Evolutionary conservation across 139 green algal genomes (phyloP), one percentile per base, ranked within the genome.

Genomic region (Coccomyxa sp.): DNA sequence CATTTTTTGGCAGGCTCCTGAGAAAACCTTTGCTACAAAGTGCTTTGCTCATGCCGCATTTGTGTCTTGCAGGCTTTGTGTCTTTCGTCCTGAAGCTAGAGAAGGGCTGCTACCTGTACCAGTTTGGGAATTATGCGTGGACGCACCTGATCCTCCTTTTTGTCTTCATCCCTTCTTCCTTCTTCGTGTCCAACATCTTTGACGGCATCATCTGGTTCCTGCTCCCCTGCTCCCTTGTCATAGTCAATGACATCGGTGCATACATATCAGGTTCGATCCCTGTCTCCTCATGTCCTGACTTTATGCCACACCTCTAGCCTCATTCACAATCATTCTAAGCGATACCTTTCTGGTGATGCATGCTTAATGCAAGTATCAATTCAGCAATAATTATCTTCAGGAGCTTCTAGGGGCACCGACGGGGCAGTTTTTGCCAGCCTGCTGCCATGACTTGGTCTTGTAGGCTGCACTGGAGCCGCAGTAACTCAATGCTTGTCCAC

Each of bases 101-200:
- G 87, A 95, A 94, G 85, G 90, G 94, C 57, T 88, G 92, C 83
- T 98, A 98, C 90, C 83, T 94, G 78, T 96, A 98, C 88, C 97
- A 99, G 87, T 99, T 99, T 91, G 90, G 90, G 77, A 96, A 99
- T 89, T 99, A 96, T 83, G 97, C 96, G 13, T 99, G 97, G 97
- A 98, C 95, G 67, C 97, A 99, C 91, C 98, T 98, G 92, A 99
- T 98, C 85, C 91, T 99, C 60, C 86, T 98, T 83, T 90, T 96
- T 31, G 91, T 98, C 13, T 95, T 98, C 76, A 81, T 97, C 74
- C 95, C 96, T 31, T 94, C 90, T 30, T 96, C 92, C 60, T 98
- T 98, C 86, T 96, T 98, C 80, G 92, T 97, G 10, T 87, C 88
- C 74, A 95, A 96, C 88, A 90, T 97, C 71, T 98, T 98, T 77